A percentile compares a stretch with the other conserved stretches of the same genome.
Evolutionary conservation across 306 rosid species (phyloP).

Genomic region (Clitoria ternatea): DNA sequence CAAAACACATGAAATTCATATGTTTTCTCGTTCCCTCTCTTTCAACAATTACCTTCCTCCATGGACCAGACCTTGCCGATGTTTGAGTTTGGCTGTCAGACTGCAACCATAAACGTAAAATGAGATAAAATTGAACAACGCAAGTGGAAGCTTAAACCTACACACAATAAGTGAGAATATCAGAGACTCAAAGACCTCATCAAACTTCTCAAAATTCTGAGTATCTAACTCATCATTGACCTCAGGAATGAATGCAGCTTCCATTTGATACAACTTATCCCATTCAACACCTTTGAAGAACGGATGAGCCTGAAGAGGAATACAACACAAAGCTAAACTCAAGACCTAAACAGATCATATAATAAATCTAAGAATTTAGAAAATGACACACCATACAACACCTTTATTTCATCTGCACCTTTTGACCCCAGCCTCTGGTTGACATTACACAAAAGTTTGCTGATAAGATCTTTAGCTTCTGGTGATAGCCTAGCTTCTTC

Average conservation of each 20-base stretch:
- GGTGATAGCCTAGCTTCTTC: slow-evolving; percentile 82
- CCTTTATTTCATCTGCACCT: slow-evolving; percentile 93
- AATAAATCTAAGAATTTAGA: slow-evolving; percentile 45
- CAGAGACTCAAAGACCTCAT: slow-evolving; percentile 59
- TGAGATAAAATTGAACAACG: slow-evolving; percentile 20
- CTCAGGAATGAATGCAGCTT: slow-evolving; percentile 97
- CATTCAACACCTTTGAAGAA: slow-evolving; percentile 78
- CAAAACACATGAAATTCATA: too few species aligned
- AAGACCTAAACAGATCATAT: slow-evolving; percentile 22
- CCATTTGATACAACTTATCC: slow-evolving; percentile 86
- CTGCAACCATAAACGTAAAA: slow-evolving; percentile 44
- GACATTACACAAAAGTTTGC: slow-evolving; percentile 84
- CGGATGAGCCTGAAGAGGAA: slow-evolving; percentile 61
- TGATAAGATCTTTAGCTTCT: slow-evolving; percentile 79
- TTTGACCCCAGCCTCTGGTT: slow-evolving; percentile 82
- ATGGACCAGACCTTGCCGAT: slow-evolving; percentile 76
- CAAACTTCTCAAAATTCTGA: slow-evolving; percentile 96
- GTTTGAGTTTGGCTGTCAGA: slow-evolving; percentile 57
- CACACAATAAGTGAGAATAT: slow-evolving; percentile 19
- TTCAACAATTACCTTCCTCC: slow-evolving; percentile 98
- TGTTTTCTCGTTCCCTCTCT: too few species aligned
- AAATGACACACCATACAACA: slow-evolving; percentile 68
- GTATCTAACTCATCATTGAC: slow-evolving; percentile 96
- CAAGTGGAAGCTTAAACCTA: slow-evolving; percentile 15
- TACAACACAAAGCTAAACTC: slow-evolving; percentile 43